Base-by-base conservation (phyloP, 2,329 filamentous ascomycete species). In the Fusarium virguliforme region DNA sequence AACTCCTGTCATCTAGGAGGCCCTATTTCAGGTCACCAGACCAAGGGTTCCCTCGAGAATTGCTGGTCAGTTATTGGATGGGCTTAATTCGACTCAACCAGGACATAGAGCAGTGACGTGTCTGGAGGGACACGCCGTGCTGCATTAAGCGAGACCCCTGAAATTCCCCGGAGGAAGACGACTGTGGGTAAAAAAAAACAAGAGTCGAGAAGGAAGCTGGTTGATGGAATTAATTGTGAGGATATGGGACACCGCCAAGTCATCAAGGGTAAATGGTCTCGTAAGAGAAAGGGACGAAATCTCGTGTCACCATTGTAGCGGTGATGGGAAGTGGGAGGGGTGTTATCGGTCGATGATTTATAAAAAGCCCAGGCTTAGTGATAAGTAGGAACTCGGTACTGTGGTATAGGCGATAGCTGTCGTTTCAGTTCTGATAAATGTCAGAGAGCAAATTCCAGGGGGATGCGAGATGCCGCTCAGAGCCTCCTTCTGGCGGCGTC, bases 401-500 rank as follows among this genome's bases (percentile, higher is more conserved):
- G n/a, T 30, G 41, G 18, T 18, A 18, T 18, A 18, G 18, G 18
- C 18, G 18, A 18, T 18, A 18, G 18, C 18, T 18, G 18, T 18
- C 18, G 18, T 18, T 18, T 18, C 18, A 18, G 18, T 18, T 18
- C 18, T 18, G 18, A 18, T 18, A 18, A 10, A 57, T 57, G 55
- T 46, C 30, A 7, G 40, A 51, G 30, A 28, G 41, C 38, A 60
- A 65, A 57, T 61, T 58, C 38, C 38, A 71, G 53, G 60, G 56
- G 34, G n/a, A 32, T 22, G 38, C 4, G 34, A 38, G 53, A 64
- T 34, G 53, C 51, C 51, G 32, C 59, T 18, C 68, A 48, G 68
- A 69, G 30, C 26, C 68, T 65, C 32, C 62, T 38, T 62, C 53
- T 59, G 64, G 68, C 68, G 68, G 57, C 61, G 60, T 56, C 68